Base-by-base conservation (phyloP, 2,329 filamentous ascomycete species). In the Ampelomyces quisqualis region DNA sequence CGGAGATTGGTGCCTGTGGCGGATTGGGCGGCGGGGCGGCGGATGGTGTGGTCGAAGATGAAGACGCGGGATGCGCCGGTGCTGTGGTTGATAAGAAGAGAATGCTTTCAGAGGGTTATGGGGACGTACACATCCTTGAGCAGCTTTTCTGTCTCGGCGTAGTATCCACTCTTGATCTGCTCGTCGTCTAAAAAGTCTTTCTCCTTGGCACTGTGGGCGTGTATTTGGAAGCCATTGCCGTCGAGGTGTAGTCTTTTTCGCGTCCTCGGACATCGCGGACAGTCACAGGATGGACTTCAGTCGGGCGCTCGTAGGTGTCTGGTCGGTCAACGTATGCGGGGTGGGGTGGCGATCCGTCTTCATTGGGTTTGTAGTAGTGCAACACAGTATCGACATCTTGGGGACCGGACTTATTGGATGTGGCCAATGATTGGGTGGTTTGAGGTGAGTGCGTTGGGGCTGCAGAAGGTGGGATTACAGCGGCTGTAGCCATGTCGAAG, bases 1-100 rank as follows among this genome's bases (percentile, higher is more conserved):
- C 72, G 71, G 20, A 69, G 60, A 0, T 40, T 40, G 13, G 55
- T 48, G 67, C 67, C 47, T 14, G 34, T 23, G 32, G 46, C 22
- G 8, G 13, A 24, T 8, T 43, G 45, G 10, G 46, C 46, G 3
- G 59, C 51, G 6, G 51, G 58, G 31, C 75, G 73, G n/a, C 75
- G 74, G 53, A 84, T 78, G 5, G 78, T 82, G 65, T 83, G 79
- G 65, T 82, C 78, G 57, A 84, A 84, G 58, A 83, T 80, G 69
- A 79, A 75, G 50, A 82, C 64, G 15, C 74, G 73, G 2, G 75
- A 67, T 11, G 74, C 79, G 3, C 79, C 80, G 11, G 80, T 83
- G 20, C 78, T 81, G 28, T 4, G 1, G 4, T 1, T 10, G 19
- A 23, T 27, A 3, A 20, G 15, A 19, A 15, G 7, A 24, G 3